These are phyloP conservation scores for Leucocoprinus birnbaumii DNA, from an alignment of 768 basidiomycete genomes.

Conservation along the genomic window DNA sequence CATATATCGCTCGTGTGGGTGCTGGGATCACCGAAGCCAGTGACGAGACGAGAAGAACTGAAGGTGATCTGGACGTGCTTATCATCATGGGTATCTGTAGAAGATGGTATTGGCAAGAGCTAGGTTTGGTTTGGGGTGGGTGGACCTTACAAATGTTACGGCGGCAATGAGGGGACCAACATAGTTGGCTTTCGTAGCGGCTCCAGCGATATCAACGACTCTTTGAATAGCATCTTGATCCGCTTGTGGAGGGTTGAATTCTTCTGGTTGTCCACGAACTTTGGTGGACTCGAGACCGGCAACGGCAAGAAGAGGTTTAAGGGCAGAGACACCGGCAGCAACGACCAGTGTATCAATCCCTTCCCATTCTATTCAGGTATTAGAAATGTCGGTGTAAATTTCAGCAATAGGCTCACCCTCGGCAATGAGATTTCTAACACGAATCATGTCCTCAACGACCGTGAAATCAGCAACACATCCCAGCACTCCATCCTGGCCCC, in stretches of 20 bases:
- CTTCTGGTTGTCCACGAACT: conserved; percentile 8
- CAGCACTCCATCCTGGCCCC: conserved; percentile 35
- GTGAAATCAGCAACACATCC: conserved; percentile 62
- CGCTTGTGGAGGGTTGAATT: conserved; percentile 33
- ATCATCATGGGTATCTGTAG: conserved; percentile 74
- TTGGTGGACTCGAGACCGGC: conserved; percentile 48
- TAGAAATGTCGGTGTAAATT: neutral
- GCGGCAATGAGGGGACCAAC: conserved; percentile 68
- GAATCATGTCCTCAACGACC: conserved; percentile 63
- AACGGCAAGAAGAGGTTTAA: conserved; percentile 70
- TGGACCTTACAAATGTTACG: conserved; percentile 60
- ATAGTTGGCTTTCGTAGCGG: conserved; percentile 64
- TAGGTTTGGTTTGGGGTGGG: too few relatives aligned
- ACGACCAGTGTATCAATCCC: conserved; percentile 84
- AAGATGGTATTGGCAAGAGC: neutral
- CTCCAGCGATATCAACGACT: conserved; percentile 52
- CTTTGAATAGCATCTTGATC: conserved; percentile 54
- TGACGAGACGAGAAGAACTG: conserved; percentile 77
- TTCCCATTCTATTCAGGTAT: conserved; percentile 57
- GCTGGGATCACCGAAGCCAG: conserved; percentile 79
- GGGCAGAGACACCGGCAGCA: conserved; percentile 80
- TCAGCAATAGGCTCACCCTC: conserved; percentile 36
- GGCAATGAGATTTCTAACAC: conserved; percentile 48
- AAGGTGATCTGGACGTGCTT: conserved; percentile 60
- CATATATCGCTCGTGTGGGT: conserved; percentile 83